Base-by-base conservation (phyloP, 2,329 filamentous ascomycete species). In the Scedosporium apiospermum region DNA sequence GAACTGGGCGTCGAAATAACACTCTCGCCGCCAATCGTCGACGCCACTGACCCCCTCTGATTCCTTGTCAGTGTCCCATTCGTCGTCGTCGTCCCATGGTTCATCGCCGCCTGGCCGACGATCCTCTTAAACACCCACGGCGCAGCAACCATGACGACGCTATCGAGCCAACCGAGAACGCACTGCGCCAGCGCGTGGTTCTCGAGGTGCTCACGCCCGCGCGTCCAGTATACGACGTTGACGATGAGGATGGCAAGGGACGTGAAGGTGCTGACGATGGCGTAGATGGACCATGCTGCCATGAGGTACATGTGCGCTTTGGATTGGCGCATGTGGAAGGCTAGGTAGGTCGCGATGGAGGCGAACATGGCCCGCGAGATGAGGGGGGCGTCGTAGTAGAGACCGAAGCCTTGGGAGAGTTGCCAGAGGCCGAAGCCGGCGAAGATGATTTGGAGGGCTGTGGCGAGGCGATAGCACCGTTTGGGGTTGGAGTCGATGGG, bases 321-420 rank as follows among this genome's bases (percentile, higher is more conserved):
- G 12, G 55, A 38, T 23, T 55, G 51, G 23, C 23, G 34, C 55
- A 58, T 58, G 23, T 58, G 55, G 27, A 18, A 34, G 9, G 26
- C 23, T 6, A 58, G 10, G 27, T 58, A 58, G 27, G 27, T 41
- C 3, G 55, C 55, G 14, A 58, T 38, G 16, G 27, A 23, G 26
- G 55, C 55, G 55, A 58, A 58, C 55, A 58, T 58, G 27, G 55
- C 55, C 5, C 55, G 55, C 55, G 55, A 58, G 27, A 58, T 58
- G 14, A 58, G 34, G 3, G 55, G 55, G n/a, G 55, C 34, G n/a
- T 58, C 55, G 27, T 41, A 58, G 23, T 34, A 58, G 27, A 58
- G 26, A 14, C 34, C 16, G 55, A 58, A 41, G n/a, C 55, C 55
- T 23, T 41, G 26, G 14, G 55, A 16, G 55, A 58, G 55, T 27